Evolutionary conservation across 306 rosid species (phyloP), one percentile per base, ranked within the genome.

Genomic region (Mimosa pudica): DNA sequence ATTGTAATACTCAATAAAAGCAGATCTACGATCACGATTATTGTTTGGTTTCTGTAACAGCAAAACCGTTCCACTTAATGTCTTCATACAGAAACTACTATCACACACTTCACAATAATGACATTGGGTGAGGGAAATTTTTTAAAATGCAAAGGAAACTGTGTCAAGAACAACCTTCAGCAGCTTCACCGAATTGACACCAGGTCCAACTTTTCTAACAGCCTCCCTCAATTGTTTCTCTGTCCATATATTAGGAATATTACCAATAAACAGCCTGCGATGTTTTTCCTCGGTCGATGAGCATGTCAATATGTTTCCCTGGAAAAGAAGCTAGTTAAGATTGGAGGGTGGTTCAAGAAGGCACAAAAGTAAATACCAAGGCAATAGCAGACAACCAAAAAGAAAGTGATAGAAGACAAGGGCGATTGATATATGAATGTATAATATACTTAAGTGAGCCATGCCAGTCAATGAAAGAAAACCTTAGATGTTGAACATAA

Each of bases 231-330:
- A 73, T 78, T 89, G 84, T 36, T 82, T 84, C 67, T 83, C 86
- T 7, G 82, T 88, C 97, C 97, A 92, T 44, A 36, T 76, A 82
- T 81, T 90, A 47, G 97, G 97, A 76, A 92, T 85, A 82, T 90
- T 90, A 44, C 93, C 94, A 61, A 92, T 88, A 84, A 88, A 92
- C 57, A 51, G 14, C 55, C n/a, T 12, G 2, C 6, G 89, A 12
- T 14, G 89, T 86, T 90, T 90, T 60, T 88, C 88, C 82, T 88
- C 88, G 49, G 93, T 83, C 30, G 88, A 57, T 17, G 97, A 90
- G 76, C 97, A 90, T 76, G 74, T 90, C 69, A 92, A 74, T 73
- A 68, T 86, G 68, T 64, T 90, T 9, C 90, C 93, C 94, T 90
- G 71, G 79, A 77, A 77, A 70, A 74, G 51, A 54, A 45, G 10